phyloP scores from a whole-genome alignment of 2,329 filamentous ascomycete species.

The Xylariaceae sp. region DNA sequence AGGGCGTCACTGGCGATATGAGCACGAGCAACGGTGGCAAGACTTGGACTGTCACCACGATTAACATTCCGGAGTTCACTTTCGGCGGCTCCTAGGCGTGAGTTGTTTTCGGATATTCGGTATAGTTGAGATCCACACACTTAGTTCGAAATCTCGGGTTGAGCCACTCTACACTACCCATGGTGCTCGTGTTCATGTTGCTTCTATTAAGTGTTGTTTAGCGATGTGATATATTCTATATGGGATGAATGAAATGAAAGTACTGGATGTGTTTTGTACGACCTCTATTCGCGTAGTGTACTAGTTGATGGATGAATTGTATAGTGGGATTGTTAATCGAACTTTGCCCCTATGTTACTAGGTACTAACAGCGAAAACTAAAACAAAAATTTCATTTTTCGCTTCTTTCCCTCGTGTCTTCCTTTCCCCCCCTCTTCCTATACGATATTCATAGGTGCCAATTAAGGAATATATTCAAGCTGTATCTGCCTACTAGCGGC shows the following conservation, averaged over 20 bases:
- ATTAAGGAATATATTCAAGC: background rate
- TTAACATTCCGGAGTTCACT: constrained; percentile 38
- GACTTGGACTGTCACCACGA: constrained; percentile 47
- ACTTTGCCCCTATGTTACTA: background rate
- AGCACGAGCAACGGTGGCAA: constrained; percentile 44
- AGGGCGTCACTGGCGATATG: constrained; percentile 46
- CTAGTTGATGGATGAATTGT: background rate
- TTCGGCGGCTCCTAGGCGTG: constrained; percentile 4
- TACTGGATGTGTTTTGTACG: no score
- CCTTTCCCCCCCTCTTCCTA: no score
- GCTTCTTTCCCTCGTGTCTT: no score
- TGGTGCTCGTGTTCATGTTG: no score
- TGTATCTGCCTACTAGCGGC: background rate
- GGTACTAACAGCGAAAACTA: background rate
- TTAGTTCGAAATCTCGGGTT: no score
- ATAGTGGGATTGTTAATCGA: background rate
- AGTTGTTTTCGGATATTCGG: background rate
- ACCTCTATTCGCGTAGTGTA: no score
- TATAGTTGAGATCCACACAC: background rate
- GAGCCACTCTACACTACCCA: no score
- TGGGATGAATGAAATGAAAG: no score
- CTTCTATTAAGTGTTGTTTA: no score
- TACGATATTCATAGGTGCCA: no score
- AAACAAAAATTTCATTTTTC: no score
- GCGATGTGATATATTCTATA: no score